A percentile compares a stretch with the other conserved stretches of the same genome.
These are phyloP conservation scores for Penicillium riverlandense DNA, from an alignment of 495 filamentous ascomycete species.

Conservation along the genomic window DNA sequence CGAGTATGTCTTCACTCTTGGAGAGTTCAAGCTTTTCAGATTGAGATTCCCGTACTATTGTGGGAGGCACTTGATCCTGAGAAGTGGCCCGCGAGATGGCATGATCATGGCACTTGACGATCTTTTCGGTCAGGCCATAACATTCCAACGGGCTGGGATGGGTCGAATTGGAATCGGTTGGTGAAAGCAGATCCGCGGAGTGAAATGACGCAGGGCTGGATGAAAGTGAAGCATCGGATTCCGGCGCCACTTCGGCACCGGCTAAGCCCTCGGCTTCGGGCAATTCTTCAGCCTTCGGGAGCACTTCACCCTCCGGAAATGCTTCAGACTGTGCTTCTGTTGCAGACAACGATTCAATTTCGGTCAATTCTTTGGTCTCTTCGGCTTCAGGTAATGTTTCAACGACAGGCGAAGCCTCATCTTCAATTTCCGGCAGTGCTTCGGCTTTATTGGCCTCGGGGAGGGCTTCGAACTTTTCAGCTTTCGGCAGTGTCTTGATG, in stretches of 20 bases:
- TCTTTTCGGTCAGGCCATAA: slow-evolving; percentile 11
- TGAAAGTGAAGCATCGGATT: slow-evolving; percentile 33
- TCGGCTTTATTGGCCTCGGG: background rate
- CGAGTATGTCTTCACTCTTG: background rate
- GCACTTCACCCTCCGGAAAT: too few species aligned
- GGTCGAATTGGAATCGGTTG: slow-evolving; percentile 12
- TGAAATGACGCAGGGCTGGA: slow-evolving; percentile 57
- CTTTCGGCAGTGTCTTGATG: too few species aligned
- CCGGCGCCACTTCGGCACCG: slow-evolving; percentile 10
- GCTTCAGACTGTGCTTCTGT: background rate
- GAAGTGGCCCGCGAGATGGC: too few species aligned
- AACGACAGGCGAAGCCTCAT: background rate
- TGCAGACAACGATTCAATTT: background rate
- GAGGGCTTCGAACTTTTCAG: too few species aligned
- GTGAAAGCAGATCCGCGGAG: slow-evolving; percentile 39
- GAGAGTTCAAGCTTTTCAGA: background rate
- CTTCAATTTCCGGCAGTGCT: background rate
- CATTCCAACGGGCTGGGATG: slow-evolving; percentile 22
- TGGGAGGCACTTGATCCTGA: too few species aligned
- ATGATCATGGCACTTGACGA: too few species aligned
- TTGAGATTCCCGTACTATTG: background rate
- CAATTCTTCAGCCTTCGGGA: background rate
- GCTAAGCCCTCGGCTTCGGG: slow-evolving; percentile 2
- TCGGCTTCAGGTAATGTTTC: background rate
- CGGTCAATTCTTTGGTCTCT: background rate